A percentile compares a stretch with the other conserved stretches of the same genome.
These are phyloP conservation scores for Salvia splendens DNA, from an alignment of 257 asterid genomes.

Conservation along the genomic window DNA sequence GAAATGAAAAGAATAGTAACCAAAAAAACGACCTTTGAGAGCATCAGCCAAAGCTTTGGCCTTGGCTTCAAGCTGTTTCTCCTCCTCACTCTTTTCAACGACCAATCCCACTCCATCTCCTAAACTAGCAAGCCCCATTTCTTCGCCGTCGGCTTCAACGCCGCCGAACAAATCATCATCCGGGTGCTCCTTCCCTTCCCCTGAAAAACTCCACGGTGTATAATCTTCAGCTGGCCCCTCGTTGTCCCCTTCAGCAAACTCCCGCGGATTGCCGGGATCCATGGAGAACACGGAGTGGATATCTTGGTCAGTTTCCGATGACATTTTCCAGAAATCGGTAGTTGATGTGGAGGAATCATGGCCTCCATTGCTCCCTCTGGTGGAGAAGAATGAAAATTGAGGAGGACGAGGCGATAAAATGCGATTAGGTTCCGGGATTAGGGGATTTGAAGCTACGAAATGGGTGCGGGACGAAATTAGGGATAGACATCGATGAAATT, in stretches of 20 bases:
- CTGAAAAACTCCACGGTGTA: slow-evolving; percentile 56
- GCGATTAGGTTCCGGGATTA: slow-evolving; percentile 24
- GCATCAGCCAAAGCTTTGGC: slow-evolving; percentile 54
- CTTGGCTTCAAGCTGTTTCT: slow-evolving; percentile 54
- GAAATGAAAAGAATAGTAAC: neutral
- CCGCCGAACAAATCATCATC: slow-evolving; percentile 54
- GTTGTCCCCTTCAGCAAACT: slow-evolving; percentile 32
- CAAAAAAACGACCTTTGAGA: slow-evolving; percentile 52
- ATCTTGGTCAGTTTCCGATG: slow-evolving; percentile 54
- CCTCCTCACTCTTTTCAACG: slow-evolving; percentile 41
- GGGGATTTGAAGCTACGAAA: slow-evolving; percentile 20
- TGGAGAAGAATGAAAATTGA: slow-evolving; percentile 54
- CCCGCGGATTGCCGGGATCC: slow-evolving; percentile 32
- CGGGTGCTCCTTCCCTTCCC: slow-evolving; percentile 46
- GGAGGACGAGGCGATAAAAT: slow-evolving; percentile 35
- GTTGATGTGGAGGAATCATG: slow-evolving; percentile 48
- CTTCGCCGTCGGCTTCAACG: slow-evolving; percentile 39
- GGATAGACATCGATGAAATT: slow-evolving; percentile 45
- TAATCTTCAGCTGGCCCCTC: slow-evolving; percentile 41
- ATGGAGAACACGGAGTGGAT: slow-evolving; percentile 46
- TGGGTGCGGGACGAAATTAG: slow-evolving; percentile 36
- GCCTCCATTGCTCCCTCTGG: slow-evolving; percentile 47
- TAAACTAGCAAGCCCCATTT: slow-evolving; percentile 28
- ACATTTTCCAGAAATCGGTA: slow-evolving; percentile 68
- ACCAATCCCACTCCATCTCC: slow-evolving; percentile 30